Conservation (phyloP, 129 eudicot species). For the Ambrosia artemisiifolia region DNA sequence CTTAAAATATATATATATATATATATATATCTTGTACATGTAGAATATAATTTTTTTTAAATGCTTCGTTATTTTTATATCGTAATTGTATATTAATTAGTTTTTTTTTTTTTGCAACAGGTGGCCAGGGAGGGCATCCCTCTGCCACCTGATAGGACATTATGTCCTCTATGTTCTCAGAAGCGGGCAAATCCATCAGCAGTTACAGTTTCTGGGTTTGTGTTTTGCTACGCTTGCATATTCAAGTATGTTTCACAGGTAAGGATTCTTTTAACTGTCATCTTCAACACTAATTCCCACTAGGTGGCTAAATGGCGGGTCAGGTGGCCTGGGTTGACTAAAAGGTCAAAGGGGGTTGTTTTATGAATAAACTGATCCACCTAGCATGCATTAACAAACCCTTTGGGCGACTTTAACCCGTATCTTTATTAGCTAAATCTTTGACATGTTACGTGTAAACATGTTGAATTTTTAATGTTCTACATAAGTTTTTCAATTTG, state of each 20-base stretch:
- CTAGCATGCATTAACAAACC: not conserved
- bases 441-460: not conserved
- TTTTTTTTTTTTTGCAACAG: conserved; percentile 34
- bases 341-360: not conserved
- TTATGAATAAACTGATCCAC: not conserved
- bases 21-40: not conserved
- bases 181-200: conserved; percentile 88
- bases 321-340: not conserved
- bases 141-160: conserved; percentile 68
- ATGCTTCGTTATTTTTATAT: not conserved
- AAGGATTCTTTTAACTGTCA: conserved; percentile 3
- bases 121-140: conserved; percentile 90
- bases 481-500: not conserved
- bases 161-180: conserved; percentile 78
- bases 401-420: not conserved
- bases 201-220: conserved; percentile 83
- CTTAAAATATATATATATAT: not conserved
- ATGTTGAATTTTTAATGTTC: not conserved
- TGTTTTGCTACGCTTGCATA: conserved; percentile 88
- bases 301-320: not conserved
- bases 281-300: conserved; percentile 8
- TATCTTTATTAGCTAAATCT: not conserved
- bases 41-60: not conserved
- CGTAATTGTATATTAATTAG: not conserved
- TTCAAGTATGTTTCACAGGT: conserved; percentile 92